Conservation (phyloP, 1,139 yeast species). For the Pichia sp. region DNA sequence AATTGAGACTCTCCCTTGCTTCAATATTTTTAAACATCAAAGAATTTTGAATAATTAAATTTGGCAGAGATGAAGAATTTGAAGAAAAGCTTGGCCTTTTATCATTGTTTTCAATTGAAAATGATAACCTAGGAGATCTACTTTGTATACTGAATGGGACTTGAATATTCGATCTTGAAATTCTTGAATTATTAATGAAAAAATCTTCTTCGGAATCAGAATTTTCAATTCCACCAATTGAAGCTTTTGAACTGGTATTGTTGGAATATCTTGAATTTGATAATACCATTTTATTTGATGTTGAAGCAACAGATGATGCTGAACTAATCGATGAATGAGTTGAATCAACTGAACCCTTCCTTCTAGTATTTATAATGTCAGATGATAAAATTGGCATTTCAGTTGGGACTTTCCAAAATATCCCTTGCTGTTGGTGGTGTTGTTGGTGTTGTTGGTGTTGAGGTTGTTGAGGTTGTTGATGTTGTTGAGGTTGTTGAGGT, state of each 20-base stretch:
- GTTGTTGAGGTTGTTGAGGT: slow-evolving; percentile 13
- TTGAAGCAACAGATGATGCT: slow-evolving; percentile 6
- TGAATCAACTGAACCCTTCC: slow-evolving; percentile 31
- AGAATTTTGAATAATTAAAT: neutral
- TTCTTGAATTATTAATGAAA: slow-evolving; percentile 16
- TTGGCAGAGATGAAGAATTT: neutral
- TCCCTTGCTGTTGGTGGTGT: slow-evolving; percentile 27
- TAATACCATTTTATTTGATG: neutral
- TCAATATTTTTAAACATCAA: neutral
- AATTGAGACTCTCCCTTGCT: neutral
- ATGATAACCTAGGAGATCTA: slow-evolving; percentile 42
- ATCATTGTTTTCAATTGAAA: slow-evolving; percentile 25
- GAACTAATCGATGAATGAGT: slow-evolving; percentile 24
- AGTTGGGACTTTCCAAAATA: slow-evolving; percentile 38
- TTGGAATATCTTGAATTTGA: neutral
- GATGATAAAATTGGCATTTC: slow-evolving; percentile 24
- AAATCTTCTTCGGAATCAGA: slow-evolving; percentile 37
- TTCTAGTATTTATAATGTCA: neutral
- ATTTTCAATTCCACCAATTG: slow-evolving; percentile 13
- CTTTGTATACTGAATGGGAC: slow-evolving; percentile 18
- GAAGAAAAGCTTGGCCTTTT: slow-evolving; percentile 9
- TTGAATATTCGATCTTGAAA: slow-evolving; percentile 19
- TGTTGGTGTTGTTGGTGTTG: slow-evolving; percentile 9
- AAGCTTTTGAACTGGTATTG: neutral
- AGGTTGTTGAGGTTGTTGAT: slow-evolving; percentile 5